Conservation (phyloP, 176 grass and related monocot genomes). For the Oryza nivara region DNA sequence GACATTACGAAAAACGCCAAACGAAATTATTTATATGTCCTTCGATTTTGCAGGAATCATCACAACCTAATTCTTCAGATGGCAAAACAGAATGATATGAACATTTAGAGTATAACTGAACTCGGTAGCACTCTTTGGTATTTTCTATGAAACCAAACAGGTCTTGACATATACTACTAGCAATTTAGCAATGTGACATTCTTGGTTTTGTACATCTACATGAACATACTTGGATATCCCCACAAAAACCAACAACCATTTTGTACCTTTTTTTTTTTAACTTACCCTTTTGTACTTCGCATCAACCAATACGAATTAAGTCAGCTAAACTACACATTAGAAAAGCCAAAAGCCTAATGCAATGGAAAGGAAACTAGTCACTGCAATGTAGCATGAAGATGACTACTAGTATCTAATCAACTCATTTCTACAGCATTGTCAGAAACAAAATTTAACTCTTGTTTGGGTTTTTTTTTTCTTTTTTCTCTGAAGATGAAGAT, state of each 20-base stretch:
- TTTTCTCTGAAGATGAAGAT: background rate
- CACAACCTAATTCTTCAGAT: background rate
- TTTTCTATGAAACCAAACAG: background rate
- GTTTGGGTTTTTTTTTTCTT: background rate
- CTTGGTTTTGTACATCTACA: background rate
- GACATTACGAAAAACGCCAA: background rate
- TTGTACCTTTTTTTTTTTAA: background rate
- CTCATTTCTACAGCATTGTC: background rate
- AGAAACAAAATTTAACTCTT: constrained; percentile 1
- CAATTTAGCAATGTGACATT: background rate
- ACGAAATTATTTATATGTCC: background rate
- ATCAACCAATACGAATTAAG: background rate
- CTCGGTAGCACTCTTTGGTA: background rate
- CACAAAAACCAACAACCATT: background rate
- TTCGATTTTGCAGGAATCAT: background rate
- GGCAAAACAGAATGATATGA: too few species aligned
- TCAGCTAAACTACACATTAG: background rate
- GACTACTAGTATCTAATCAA: background rate
- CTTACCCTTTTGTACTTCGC: background rate
- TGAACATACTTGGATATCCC: background rate
- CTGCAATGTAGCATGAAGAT: background rate
- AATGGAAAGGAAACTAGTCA: background rate
- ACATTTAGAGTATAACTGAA: background rate
- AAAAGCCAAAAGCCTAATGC: too few species aligned
- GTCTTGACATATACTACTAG: background rate